A percentile compares a stretch with the other conserved stretches of the same genome.
Evolutionary conservation across 805 yeast genomes (phyloP).

Genomic region (Starmerella potacharoeniae): DNA sequence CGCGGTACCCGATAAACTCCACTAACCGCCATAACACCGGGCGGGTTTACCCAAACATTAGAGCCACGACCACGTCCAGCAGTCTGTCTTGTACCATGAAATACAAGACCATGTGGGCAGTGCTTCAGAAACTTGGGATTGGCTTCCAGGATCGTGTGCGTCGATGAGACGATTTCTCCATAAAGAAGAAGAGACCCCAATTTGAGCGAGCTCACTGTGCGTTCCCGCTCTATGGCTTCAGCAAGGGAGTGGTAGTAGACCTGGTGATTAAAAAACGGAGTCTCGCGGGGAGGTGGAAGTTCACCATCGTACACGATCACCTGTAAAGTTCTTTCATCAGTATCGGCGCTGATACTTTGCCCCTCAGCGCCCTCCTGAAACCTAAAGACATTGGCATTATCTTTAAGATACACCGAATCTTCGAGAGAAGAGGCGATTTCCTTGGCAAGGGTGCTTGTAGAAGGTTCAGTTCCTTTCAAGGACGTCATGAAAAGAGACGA

Average conservation of each 20-base stretch:
- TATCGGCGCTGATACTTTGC: not conserved
- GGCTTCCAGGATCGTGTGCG: conserved; percentile 63
- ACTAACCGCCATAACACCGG: conserved; percentile 80
- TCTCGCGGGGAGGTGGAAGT: conserved; percentile 40
- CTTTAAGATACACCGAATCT: conserved; percentile 36
- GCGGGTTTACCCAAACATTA: conserved; percentile 89
- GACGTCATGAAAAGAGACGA: conserved; percentile 37
- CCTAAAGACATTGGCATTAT: conserved; percentile 37
- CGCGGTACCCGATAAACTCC: conserved; percentile 50
- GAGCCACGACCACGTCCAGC: conserved; percentile 93
- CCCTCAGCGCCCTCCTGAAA: not conserved
- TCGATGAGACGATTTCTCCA: conserved; percentile 84
- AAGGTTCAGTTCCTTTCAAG: not conserved
- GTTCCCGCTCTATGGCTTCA: conserved; percentile 22
- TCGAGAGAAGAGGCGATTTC: conserved; percentile 32
- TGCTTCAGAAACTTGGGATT: conserved; percentile 48
- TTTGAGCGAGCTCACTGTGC: not conserved
- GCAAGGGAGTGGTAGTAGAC: conserved; percentile 41
- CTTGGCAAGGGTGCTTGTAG: conserved; percentile 13
- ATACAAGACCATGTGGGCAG: conserved; percentile 57
- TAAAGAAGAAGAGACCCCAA: conserved; percentile 60
- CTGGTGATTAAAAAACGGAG: conserved; percentile 63
- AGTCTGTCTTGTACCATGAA: conserved; percentile 72
- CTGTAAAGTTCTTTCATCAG: not conserved
- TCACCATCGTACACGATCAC: conserved; percentile 33